Evolutionary conservation across 1,139 yeast genomes (phyloP), one percentile per base, ranked within the genome.

Genomic region (Hemisphaericaspora xylanilytica): DNA sequence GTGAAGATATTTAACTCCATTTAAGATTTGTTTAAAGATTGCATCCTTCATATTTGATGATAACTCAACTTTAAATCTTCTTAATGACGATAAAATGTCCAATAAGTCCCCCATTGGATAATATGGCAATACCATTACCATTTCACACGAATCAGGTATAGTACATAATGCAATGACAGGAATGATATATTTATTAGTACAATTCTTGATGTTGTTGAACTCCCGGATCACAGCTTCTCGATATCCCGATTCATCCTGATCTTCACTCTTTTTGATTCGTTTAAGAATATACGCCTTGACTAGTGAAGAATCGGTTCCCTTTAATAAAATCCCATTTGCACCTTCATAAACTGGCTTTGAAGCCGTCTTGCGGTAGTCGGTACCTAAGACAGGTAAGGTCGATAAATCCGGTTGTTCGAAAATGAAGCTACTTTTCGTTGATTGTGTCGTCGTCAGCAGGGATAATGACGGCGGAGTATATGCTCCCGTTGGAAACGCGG

Each of bases 91-190:
- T 15, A 75, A 47, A 39, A 64, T 62, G 31, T 65, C 70, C 37
- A 77, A 53, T 24, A 78, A 58, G 48, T 78, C 83, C 1, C 81
- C 81, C 41, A 66, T 49, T 13, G 61, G 52, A 51, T 66, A 74
- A 47, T 56, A 74, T 6, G 77, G 78, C n/a, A 70, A 36, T 2
- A 72, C 51, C 7, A 71, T 44, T 2, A 61, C 50, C 6, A 59
- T 41, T 32, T 63, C 66, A 4, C 42, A 40, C 3, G 44, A 34
- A 3, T 50, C 51, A 1, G 44, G 41, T 11, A 50, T 35, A 13
- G 35, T 29, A 1, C 55, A 53, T 20, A 70, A 35, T 36, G 63
- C 69, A 7, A 58, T 33, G 1, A 65, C 55, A 2, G 53, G 50
- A n/a, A 65, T 60, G 2, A 70, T 50, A 38, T 67, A 57, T 34